A percentile compares a stretch with the other conserved stretches of the same genome.
Evolutionary conservation across 2,329 filamentous ascomycete genomes (phyloP).

Genomic region (Metarhizium robertsii): DNA sequence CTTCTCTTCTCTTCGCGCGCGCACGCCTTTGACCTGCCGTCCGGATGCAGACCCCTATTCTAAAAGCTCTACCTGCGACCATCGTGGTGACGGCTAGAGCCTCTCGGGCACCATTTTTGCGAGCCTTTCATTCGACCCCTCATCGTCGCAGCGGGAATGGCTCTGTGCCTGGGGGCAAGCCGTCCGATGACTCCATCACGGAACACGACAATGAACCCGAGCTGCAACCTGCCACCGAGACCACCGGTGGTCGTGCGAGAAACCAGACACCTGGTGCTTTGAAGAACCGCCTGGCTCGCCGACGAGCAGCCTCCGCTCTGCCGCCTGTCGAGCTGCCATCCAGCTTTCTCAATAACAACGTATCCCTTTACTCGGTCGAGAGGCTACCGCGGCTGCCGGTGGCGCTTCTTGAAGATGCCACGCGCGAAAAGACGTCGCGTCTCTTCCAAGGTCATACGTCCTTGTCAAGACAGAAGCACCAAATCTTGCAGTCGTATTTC

Average conservation of each 20-base stretch:
- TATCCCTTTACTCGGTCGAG: conserved; percentile 24
- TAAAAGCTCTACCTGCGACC: conserved; percentile 18
- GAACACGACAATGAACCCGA: conserved; percentile 19
- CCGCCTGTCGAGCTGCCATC: conserved; percentile 46
- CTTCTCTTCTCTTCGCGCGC: not conserved
- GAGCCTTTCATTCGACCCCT: conserved; percentile 15
- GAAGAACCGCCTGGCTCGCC: conserved; percentile 23
- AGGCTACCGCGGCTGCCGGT: conserved; percentile 19
- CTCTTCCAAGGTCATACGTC: conserved; percentile 17
- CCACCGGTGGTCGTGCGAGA: conserved; percentile 17
- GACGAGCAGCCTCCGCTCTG: conserved; percentile 27
- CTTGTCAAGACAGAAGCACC: conserved; percentile 14
- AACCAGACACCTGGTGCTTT: conserved; percentile 14
- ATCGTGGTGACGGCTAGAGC: conserved; percentile 14
- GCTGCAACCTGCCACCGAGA: conserved; percentile 18
- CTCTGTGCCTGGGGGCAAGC: conserved; percentile 16
- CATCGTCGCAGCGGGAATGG: conserved; percentile 8
- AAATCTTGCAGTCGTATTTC: conserved; percentile 22
- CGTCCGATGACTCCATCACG: conserved; percentile 15
- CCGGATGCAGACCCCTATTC: conserved; percentile 22
- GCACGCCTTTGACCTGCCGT: conserved; percentile 10
- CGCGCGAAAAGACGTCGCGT: conserved; percentile 20
- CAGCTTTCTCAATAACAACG: conserved; percentile 45
- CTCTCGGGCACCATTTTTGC: conserved; percentile 11
- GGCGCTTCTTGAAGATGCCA: conserved; percentile 23